A percentile compares a stretch with the other conserved stretches of the same genome.
Conservation (phyloP, 2,329 filamentous ascomycete species). For the Mycosphaerella arachidis region DNA sequence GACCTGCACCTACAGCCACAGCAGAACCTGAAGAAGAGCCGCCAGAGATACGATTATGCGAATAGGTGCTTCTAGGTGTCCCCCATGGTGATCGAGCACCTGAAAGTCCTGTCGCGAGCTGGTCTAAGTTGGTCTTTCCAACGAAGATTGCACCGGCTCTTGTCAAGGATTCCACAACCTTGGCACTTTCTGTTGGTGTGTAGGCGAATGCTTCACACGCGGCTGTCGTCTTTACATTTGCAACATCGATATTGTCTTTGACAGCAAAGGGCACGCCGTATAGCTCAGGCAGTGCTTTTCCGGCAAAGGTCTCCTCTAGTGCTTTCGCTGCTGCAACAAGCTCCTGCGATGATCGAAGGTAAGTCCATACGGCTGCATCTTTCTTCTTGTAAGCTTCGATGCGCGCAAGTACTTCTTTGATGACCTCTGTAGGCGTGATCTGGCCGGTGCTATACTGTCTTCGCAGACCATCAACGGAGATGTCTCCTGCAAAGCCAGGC, state of each 20-base stretch:
- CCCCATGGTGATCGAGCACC: conserved; percentile 58
- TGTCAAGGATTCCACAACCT: conserved; percentile 48
- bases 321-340: conserved; percentile 40
- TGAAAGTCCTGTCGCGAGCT: conserved; percentile 58
- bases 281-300: conserved; percentile 45
- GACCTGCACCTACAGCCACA: conserved; percentile 50
- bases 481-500: conserved; percentile 38
- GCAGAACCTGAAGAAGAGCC: conserved; percentile 55
- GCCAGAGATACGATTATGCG: conserved; percentile 49
- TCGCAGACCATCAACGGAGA: conserved; percentile 43
- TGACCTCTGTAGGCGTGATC: conserved; percentile 40
- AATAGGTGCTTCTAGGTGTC: conserved; percentile 50
- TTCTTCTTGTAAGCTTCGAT: conserved; percentile 47
- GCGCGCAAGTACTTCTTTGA: conserved; percentile 43
- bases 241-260: conserved; percentile 55
- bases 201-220: conserved; percentile 50
- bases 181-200: conserved; percentile 45
- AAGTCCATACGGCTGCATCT: conserved; percentile 52
- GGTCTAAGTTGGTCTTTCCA: conserved; percentile 59
- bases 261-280: conserved; percentile 55
- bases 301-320: conserved; percentile 39
- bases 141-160: conserved; percentile 54
- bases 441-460: conserved; percentile 43
- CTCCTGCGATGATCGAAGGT: conserved; percentile 38
- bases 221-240: conserved; percentile 48